Evolutionary conservation across 2,329 filamentous ascomycete genomes (phyloP), one percentile per base, ranked within the genome.

Genomic region (Orbilia oligospora): DNA sequence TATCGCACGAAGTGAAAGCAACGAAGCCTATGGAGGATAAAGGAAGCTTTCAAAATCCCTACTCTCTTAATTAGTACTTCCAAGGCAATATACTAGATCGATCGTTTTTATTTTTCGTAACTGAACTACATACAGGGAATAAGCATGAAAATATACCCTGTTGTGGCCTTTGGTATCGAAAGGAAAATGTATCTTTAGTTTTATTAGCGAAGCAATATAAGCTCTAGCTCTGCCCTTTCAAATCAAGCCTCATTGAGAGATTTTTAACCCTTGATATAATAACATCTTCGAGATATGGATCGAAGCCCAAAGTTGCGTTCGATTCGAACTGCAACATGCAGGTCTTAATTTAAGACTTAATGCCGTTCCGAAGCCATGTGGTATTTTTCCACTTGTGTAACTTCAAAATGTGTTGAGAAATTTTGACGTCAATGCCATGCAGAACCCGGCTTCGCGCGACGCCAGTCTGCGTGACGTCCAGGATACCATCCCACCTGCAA

Each of bases 381-480:
- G 27, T 46, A 69, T 76, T 76, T 46, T 69, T 69, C 18, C 41
- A 22, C 27, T 20, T 65, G 53, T 76, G 55, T 64, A 76, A 69
- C 64, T 64, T 12, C 12, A 38, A 71, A 44, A 58, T 38, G 71
- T 27, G 71, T 76, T 76, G 71, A 33, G 22, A 33, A 36, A 63
- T 67, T 53, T 67, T 67, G 64, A 67, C 48, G 64, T 55, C 64
- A 67, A 18, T 9, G 14, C 10, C 16, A 41, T n/a, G 9, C 38
- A 41, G 33, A 41, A 41, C 12, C 5, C 12, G 12, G 3, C 9
- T 41, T 20, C 30, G 36, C 30, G 36, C 18, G 18, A 24, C 56
- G 6, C 33, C 36, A 63, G 38, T 3, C 56, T 10, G 10, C 20
- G 38, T 22, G 38, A 44, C 36, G 18, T 48, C 3, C 41, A 18